phyloP scores from a whole-genome alignment of 176 grass and related monocot genomes.

The Ensete glaucum region DNA sequence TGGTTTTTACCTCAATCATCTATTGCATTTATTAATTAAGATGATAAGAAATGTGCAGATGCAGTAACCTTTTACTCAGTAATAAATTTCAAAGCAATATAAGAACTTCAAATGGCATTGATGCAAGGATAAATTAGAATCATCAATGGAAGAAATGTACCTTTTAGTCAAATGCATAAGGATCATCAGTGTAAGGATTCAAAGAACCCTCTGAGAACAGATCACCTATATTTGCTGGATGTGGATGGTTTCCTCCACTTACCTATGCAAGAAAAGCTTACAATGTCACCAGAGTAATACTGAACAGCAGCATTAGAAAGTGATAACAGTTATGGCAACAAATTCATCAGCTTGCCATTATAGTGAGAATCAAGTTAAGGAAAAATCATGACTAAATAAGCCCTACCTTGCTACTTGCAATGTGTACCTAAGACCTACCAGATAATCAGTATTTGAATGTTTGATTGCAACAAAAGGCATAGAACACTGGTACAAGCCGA shows the following conservation, averaged over 20 bases:
- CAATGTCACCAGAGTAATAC: conserved; percentile 4
- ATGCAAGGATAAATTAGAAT: neutral
- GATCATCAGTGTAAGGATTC: conserved; percentile 92
- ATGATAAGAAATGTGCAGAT: too few relatives aligned
- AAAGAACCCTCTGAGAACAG: conserved; percentile 92
- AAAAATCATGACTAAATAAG: too few relatives aligned
- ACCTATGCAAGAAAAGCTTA: conserved; percentile 22
- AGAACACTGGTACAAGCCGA: neutral
- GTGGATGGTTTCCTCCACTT: conserved; percentile 39
- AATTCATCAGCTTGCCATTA: neutral
- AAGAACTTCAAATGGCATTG: neutral
- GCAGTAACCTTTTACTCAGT: neutral
- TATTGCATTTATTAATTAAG: too few relatives aligned
- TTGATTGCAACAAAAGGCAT: neutral
- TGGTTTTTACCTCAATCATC: too few relatives aligned
- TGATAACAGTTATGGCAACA: neutral
- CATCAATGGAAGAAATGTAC: conserved; percentile 21
- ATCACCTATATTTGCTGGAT: conserved; percentile 66
- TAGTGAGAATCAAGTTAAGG: neutral
- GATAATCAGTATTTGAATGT: neutral
- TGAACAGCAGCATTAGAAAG: neutral
- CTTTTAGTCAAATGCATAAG: conserved; percentile 92
- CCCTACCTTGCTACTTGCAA: too few relatives aligned
- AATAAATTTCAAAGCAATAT: neutral
- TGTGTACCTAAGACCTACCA: neutral